Base-by-base conservation (phyloP, 306 rosid genomes). In the Mimosa pudica region DNA sequence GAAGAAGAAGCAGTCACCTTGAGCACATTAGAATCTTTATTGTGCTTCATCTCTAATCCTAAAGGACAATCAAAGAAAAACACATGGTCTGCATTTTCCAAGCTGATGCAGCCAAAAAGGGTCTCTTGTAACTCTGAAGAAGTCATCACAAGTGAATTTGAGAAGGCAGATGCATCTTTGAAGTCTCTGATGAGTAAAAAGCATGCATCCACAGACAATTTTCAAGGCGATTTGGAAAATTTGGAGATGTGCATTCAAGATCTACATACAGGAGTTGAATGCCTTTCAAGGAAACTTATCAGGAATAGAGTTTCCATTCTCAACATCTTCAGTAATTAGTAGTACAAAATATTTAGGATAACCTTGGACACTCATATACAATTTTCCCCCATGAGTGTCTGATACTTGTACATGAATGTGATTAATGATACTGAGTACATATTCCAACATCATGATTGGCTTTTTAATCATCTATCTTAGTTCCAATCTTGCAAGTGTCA, bases 291-390 rank as follows among this genome's bases (percentile, higher is more conserved):
- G 30, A 24, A 24, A 24, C 30, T 24, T 1, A 24, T 24, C 30
- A 24, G 30, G 30, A 24, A 24, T 24, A 24, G 30, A 24, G 30
- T 24, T 24, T 24, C 30, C 30, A 24, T 24, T 24, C 30, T 24
- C 30, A 24, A 24, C 72, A 73, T 81, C 51, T 77, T 84, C 71
- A 81, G 33, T 45, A 51, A 79, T 67, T 83, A 83, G 77, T 20
- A 49, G 18, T 5, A 32, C 2, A 66, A 13, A 70, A 52, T 49
- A 3, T 30, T 3, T 49, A 48, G 12, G 30, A 73, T 35, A 16
- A 14, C 7, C 16, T 16, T 14, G 33, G 33, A 35, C 48, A 72
- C 64, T 7, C 66, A 35, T 73, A 16, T 24, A 24, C 66, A 54
- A 52, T 64, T 65, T 77, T 14, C 45, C 20, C 55, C 78, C 52